A percentile compares a stretch with the other conserved stretches of the same genome.
These are phyloP conservation scores for Heritiera fomes DNA, from an alignment of 345 rosid genomes.

Conservation along the genomic window DNA sequence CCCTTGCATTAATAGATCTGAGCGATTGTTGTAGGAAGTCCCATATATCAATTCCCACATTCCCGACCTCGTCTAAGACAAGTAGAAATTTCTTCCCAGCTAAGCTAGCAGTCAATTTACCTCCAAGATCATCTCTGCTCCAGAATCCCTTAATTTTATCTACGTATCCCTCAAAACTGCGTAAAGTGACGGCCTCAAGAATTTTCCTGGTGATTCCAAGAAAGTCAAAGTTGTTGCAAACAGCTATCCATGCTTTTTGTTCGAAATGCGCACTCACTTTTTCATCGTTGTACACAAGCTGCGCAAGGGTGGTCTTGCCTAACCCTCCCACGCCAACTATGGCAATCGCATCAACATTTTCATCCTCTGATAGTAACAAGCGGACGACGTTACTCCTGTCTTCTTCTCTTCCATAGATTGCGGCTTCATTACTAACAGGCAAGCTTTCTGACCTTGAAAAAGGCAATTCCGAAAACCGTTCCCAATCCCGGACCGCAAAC, in stretches of 20 bases:
- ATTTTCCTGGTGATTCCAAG: not conserved
- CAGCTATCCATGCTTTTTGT: not conserved
- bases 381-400: constrained; percentile 11
- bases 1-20: not conserved
- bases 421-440: not conserved
- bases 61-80: not conserved
- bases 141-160: too few relatives aligned
- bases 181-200: not conserved
- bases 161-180: not conserved
- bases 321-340: constrained; percentile 30
- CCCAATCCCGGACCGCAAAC: too few relatives aligned
- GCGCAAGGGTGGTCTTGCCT: constrained; percentile 34
- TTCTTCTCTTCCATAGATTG: constrained; percentile 29
- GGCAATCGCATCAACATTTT: constrained; percentile 15
- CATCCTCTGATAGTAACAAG: constrained; percentile 2
- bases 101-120: not conserved
- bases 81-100: not conserved
- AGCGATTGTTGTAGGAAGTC: not conserved
- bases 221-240: not conserved
- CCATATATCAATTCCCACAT: not conserved
- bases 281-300: constrained; percentile 8
- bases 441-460: not conserved
- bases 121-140: not conserved
- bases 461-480: too few relatives aligned
- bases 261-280: not conserved